These are phyloP conservation scores for Carex scoparia DNA, from an alignment of 176 grass and related monocot species.

Conservation along the genomic window DNA sequence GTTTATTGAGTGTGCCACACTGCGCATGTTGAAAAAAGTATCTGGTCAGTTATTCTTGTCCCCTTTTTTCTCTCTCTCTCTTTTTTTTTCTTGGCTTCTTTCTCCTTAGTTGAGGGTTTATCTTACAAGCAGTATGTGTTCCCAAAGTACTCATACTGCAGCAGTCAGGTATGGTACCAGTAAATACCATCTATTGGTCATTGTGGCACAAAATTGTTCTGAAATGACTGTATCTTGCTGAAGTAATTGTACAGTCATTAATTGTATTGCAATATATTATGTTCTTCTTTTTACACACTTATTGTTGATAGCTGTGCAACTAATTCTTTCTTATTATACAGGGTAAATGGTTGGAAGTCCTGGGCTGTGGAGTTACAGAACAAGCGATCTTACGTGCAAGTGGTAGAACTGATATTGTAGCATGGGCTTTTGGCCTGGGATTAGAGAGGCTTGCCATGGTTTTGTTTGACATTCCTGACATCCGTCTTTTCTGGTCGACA, in stretches of 20 bases:
- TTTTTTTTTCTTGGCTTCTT: background rate
- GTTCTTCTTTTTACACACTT: background rate
- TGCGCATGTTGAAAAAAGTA: background rate
- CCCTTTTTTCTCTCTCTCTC: background rate
- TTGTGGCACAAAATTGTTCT: background rate
- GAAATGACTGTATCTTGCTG: background rate
- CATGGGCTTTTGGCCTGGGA: conserved; percentile 93
- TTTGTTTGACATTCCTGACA: conserved; percentile 83
- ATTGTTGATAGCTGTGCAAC: background rate
- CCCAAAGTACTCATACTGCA: background rate
- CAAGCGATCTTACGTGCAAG: conserved; percentile 77
- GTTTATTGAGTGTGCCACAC: background rate
- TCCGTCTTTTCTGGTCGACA: conserved; percentile 83
- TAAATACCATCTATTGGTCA: background rate
- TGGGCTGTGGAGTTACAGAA: conserved; percentile 94
- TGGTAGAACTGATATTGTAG: conserved; percentile 69
- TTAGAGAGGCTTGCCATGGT: conserved; percentile 89
- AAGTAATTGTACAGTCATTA: background rate
- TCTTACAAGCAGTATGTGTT: background rate
- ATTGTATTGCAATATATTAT: background rate
- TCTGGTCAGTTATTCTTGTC: background rate
- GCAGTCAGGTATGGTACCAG: background rate
- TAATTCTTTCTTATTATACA: conserved; percentile 20
- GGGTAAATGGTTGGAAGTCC: conserved; percentile 96
- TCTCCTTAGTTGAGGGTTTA: background rate